These are phyloP conservation scores for Stephanodiscus triporus DNA, from an alignment of 108 stramenopile species.

Conservation along the genomic window DNA sequence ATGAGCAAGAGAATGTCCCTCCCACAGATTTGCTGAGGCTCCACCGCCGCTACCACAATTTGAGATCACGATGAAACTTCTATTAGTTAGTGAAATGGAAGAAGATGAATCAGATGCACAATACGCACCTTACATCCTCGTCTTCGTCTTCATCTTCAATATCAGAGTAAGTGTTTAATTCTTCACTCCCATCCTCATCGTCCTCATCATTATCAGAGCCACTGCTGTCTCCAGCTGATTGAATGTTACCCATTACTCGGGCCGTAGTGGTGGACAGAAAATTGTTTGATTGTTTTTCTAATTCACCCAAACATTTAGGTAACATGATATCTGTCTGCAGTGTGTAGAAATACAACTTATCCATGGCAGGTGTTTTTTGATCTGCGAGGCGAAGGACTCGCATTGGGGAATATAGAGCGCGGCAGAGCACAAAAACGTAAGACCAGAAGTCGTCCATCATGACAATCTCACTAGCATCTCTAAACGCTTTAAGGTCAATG, in stretches of 20 bases:
- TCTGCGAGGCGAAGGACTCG: too few species aligned
- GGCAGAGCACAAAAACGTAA: too few species aligned
- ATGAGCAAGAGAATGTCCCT: not conserved
- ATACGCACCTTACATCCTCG: too few species aligned
- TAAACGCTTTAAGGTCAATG: conserved; percentile 10
- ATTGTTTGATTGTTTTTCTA: not conserved
- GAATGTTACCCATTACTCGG: not conserved
- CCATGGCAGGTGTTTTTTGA: too few species aligned
- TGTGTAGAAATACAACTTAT: conserved; percentile 1
- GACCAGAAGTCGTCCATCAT: too few species aligned
- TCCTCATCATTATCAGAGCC: not conserved
- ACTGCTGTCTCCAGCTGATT: not conserved
- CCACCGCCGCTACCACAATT: too few species aligned
- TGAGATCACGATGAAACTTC: too few species aligned
- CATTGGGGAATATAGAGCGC: too few species aligned
- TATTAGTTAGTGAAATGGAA: too few species aligned
- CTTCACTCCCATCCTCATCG: not conserved
- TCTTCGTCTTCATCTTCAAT: too few species aligned
- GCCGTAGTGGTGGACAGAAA: not conserved
- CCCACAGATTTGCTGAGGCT: too few species aligned
- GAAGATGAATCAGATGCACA: too few species aligned
- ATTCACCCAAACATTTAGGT: conserved; percentile 1
- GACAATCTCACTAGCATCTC: not conserved
- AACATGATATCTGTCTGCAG: conserved; percentile 2
- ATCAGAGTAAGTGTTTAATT: not conserved